Percentiles rank a stretch among this genome's conserved stretches.
Conservation (phyloP, 2,329 filamentous ascomycete species). For the Penicillium sp. region DNA sequence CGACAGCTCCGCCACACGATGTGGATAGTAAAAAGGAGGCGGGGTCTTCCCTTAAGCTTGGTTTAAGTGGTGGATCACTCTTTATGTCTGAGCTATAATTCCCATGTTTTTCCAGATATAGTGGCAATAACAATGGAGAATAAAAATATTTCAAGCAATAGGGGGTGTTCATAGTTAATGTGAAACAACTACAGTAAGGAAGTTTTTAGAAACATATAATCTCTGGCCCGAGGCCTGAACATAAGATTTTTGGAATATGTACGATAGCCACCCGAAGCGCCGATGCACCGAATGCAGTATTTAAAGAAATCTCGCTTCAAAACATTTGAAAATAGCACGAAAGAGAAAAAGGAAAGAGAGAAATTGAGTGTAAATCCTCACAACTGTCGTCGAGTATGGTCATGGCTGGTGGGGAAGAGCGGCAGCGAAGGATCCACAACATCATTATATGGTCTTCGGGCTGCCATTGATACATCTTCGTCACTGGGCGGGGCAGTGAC, state of each 20-base stretch:
- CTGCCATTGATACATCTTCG: conserved; percentile 8
- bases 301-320: neutral
- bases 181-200: neutral
- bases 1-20: neutral
- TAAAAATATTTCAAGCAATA: neutral
- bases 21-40: neutral
- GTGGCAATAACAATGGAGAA: neutral
- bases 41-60: neutral
- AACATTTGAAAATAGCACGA: neutral
- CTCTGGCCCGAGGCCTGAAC: neutral
- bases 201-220: neutral
- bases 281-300: neutral
- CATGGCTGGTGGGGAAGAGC: conserved; percentile 3
- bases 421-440: conserved; percentile 10
- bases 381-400: neutral
- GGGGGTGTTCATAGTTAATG: neutral
- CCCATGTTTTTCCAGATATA: neutral
- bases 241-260: neutral
- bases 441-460: conserved; percentile 8
- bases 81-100: neutral
- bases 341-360: neutral
- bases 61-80: neutral
- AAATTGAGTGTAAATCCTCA: neutral
- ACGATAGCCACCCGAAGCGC: conserved; percentile 1
- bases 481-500: conserved; percentile 6